Conservation (phyloP, 2,329 filamentous ascomycete genomes). For the Microdochium paspali region DNA sequence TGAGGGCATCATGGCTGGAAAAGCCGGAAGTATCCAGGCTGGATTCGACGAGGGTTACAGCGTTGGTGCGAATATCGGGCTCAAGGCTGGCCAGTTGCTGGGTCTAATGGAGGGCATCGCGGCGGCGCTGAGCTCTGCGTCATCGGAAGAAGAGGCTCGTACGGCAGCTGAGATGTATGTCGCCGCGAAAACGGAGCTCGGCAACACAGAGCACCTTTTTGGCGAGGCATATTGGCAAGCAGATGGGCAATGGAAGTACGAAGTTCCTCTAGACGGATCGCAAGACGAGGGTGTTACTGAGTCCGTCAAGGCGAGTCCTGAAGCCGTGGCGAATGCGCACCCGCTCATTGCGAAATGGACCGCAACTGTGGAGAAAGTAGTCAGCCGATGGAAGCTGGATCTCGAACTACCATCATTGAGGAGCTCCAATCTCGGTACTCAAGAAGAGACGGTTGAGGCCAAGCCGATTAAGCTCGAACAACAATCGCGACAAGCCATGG, state of each 20-base stretch:
- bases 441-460: not conserved
- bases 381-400: constrained; percentile 23
- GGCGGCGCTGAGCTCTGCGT: constrained; percentile 27
- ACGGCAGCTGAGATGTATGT: constrained; percentile 24
- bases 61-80: constrained; percentile 72
- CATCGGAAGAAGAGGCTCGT: constrained; percentile 12
- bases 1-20: constrained; percentile 72
- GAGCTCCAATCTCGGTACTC: not conserved
- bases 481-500: not conserved
- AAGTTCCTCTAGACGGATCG: constrained; percentile 28
- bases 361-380: constrained; percentile 27
- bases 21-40: constrained; percentile 66
- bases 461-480: not conserved
- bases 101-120: constrained; percentile 69
- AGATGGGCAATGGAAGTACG: constrained; percentile 64
- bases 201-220: constrained; percentile 51
- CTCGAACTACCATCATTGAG: not conserved
- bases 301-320: constrained; percentile 24
- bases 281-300: constrained; percentile 22
- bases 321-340: constrained; percentile 57
- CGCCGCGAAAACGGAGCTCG: constrained; percentile 48
- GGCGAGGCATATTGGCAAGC: constrained; percentile 54
- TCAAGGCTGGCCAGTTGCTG: constrained; percentile 63
- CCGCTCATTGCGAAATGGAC: constrained; percentile 59
- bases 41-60: constrained; percentile 90